phyloP scores from a whole-genome alignment of 176 grass and related monocot species.

The Bolboschoenus planiculmis region DNA sequence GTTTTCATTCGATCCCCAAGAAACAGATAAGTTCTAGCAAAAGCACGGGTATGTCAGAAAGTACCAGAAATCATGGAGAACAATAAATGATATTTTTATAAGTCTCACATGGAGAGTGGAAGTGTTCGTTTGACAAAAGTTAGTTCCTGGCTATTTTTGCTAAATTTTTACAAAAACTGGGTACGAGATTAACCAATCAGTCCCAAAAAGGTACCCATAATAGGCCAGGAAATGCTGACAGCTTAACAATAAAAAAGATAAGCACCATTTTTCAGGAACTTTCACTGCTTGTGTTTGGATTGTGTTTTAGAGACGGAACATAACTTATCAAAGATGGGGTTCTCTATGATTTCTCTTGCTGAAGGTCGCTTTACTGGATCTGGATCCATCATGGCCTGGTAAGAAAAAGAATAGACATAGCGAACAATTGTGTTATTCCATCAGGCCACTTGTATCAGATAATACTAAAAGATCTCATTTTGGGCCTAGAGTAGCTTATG shows the following conservation, averaged over 20 bases:
- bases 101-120: neutral
- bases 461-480: neutral
- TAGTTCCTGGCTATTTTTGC: conserved; percentile 1
- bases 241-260: neutral
- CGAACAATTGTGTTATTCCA: too few relatives aligned
- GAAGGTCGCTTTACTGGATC: conserved; percentile 80
- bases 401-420: too few relatives aligned
- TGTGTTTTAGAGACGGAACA: conserved; percentile 18
- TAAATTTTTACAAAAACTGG: neutral
- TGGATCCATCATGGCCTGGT: conserved; percentile 94
- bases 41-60: neutral
- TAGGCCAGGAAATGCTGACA: neutral
- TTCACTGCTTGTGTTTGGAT: conserved; percentile 18
- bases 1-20: too few relatives aligned
- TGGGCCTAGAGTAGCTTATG: neutral
- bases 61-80: neutral
- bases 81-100: conserved; percentile 3
- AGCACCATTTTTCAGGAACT: neutral
- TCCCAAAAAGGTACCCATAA: neutral
- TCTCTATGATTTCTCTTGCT: conserved; percentile 55
- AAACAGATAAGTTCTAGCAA: too few relatives aligned
- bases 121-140: neutral
- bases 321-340: conserved; percentile 63
- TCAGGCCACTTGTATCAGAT: neutral
- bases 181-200: neutral